A percentile compares a stretch with the other conserved stretches of the same genome.
Conservation (phyloP, 2,329 filamentous ascomycete genomes). For the Chrysoporthe austroafricana region DNA sequence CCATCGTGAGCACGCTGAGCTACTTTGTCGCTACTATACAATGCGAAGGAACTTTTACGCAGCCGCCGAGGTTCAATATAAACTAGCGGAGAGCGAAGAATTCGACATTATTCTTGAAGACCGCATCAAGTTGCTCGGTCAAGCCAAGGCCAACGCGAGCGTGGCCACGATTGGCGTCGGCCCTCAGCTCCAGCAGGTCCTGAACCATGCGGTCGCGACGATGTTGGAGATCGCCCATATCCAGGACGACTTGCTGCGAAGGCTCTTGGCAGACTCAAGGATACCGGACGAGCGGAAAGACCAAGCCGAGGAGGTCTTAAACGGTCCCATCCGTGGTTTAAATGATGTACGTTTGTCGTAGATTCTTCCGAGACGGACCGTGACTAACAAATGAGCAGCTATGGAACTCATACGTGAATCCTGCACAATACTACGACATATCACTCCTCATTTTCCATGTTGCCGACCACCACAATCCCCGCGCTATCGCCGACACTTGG, state of each 20-base stretch:
- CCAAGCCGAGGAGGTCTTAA: slow-evolving; percentile 69
- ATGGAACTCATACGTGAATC: slow-evolving; percentile 91
- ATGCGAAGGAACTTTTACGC: slow-evolving; percentile 83
- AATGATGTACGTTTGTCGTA: slow-evolving; percentile 65
- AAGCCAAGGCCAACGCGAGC: slow-evolving; percentile 90
- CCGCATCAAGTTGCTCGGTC: slow-evolving; percentile 85
- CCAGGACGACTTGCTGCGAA: slow-evolving; percentile 86
- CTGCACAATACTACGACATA: slow-evolving; percentile 86
- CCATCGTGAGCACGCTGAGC: slow-evolving; percentile 79
- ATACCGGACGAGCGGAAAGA: slow-evolving; percentile 65
- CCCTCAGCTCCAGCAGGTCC: slow-evolving; percentile 79
- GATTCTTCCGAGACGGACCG: slow-evolving; percentile 9
- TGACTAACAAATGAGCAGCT: slow-evolving; percentile 55
- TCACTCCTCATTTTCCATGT: slow-evolving; percentile 91
- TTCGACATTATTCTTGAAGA: slow-evolving; percentile 81
- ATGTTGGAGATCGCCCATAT: slow-evolving; percentile 92
- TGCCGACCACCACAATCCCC: slow-evolving; percentile 86
- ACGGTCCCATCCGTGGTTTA: slow-evolving; percentile 77
- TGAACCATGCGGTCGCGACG: slow-evolving; percentile 83
- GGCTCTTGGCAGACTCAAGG: slow-evolving; percentile 73
- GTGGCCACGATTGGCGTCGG: slow-evolving; percentile 77
- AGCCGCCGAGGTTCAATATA: slow-evolving; percentile 83
- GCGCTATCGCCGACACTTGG: slow-evolving; percentile 86
- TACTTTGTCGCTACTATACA: slow-evolving; percentile 91
- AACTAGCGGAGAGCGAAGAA: slow-evolving; percentile 76